Base-by-base conservation (phyloP, 257 asterid species). In the Verbena officinalis region DNA sequence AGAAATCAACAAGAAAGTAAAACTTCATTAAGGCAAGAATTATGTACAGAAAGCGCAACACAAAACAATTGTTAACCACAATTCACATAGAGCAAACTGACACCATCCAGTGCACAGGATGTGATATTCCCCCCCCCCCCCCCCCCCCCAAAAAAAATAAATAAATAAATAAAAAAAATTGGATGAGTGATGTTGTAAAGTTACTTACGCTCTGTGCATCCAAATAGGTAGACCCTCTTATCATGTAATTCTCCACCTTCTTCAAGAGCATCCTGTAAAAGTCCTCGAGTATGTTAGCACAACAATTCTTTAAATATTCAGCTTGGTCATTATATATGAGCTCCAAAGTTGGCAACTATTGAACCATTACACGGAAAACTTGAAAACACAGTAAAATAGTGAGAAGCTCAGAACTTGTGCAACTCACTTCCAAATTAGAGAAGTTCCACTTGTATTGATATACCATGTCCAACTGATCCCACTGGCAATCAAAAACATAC, bases 391-490 rank as follows among this genome's bases (percentile, higher is more conserved):
- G 27, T 12, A 27, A 40, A 57, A 42, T 17, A 50, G 40, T 16
- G 40, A 49, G 27, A 33, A 17, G 21, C 9, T 16, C 33, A 50
- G 63, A 40, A 68, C 9, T 19, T 40, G 60, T 2, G 57, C 58
- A 70, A 77, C 93, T 83, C 71, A 89, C 96, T 73, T 89, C 96
- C 67, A 89, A 76, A 76, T 84, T 86, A 19, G 78, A 77, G 65
- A 90, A 94, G 68, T 78, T 78, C 99, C 99, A 94, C 19, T 84
- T 86, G 77, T 87, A 94, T 66, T 81, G 85, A 67, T 94, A 94
- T 46, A 94, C 96, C 83, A 65, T 73, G 76, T 94, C 95, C 83
- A 94, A 73, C 84, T 83, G 96, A 81, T 94, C 97, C 99, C 99
- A 94, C 99, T 94, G 89, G 33, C 64, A 78, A 30, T 42, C 39